Evolutionary conservation across 2,329 filamentous ascomycete species (phyloP).

Genomic region (Fusarium nurragi): DNA sequence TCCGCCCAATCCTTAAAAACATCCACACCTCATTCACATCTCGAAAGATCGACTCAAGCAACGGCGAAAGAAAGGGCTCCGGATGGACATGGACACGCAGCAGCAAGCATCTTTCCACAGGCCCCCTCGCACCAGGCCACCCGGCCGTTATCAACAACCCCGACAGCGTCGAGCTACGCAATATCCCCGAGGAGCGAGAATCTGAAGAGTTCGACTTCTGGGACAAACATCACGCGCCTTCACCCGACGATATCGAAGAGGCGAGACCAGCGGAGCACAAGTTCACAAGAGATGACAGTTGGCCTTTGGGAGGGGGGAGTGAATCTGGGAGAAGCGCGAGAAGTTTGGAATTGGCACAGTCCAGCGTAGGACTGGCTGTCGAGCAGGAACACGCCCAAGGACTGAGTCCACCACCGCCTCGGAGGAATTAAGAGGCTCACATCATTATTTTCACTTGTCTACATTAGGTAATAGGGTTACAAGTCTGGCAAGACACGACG

Average conservation of each 20-base stretch:
- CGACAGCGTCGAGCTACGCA: constrained; percentile 32
- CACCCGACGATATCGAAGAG: constrained; percentile 8
- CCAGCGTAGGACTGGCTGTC: constrained; percentile 36
- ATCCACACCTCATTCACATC: constrained; percentile 42
- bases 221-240: constrained; percentile 11
- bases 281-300: constrained; percentile 25
- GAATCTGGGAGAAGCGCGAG: constrained; percentile 26
- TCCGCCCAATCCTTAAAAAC: constrained; percentile 56
- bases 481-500: constrained; percentile 25
- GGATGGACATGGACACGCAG: constrained; percentile 38
- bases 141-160: neutral
- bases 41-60: constrained; percentile 31
- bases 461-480: constrained; percentile 21
- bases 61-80: constrained; percentile 26
- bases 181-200: constrained; percentile 37
- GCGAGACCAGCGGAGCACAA: neutral
- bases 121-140: constrained; percentile 6
- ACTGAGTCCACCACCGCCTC: constrained; percentile 39
- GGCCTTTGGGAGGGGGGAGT: constrained; percentile 26
- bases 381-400: constrained; percentile 37
- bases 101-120: constrained; percentile 34
- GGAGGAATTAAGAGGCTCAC: constrained; percentile 20
- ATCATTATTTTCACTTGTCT: constrained; percentile 10
- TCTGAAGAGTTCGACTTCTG: constrained; percentile 29
- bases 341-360: constrained; percentile 35